Evolutionary conservation across 179 eudicot genomes (phyloP).

Genomic region (Silene coronaria): DNA sequence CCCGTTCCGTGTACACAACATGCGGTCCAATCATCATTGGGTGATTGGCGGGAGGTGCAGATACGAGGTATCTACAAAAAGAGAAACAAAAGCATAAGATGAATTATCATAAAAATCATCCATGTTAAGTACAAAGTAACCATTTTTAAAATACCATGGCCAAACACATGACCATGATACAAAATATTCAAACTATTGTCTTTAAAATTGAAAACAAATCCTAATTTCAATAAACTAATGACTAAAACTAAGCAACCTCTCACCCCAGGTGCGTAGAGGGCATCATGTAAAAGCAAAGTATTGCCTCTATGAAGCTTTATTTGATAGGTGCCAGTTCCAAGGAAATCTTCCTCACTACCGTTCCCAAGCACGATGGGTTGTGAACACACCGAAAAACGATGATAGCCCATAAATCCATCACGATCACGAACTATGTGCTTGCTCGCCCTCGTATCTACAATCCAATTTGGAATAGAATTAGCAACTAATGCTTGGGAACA

Average conservation of each 20-base stretch:
- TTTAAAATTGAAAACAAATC: too few relatives aligned
- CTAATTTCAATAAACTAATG: not conserved
- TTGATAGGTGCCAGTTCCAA: not conserved
- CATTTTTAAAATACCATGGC: too few relatives aligned
- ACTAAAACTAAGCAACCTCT: not conserved
- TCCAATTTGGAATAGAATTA: not conserved
- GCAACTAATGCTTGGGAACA: not conserved
- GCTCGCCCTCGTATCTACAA: not conserved
- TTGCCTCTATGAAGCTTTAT: not conserved
- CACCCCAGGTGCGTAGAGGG: not conserved
- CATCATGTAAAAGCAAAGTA: not conserved
- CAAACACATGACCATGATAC: too few relatives aligned
- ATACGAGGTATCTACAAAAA: too few relatives aligned
- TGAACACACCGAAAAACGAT: too few relatives aligned
- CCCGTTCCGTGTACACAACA: too few relatives aligned
- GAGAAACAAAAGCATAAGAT: not conserved
- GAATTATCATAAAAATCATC: not conserved
- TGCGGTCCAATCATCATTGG: too few relatives aligned
- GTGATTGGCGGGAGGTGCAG: too few relatives aligned
- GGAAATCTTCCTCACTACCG: not conserved
- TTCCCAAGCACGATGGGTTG: not conserved
- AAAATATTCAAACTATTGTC: too few relatives aligned
- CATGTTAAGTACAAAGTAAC: too few relatives aligned
- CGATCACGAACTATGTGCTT: not conserved
- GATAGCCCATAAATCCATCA: not conserved